Evolutionary conservation across 305 asterid species (phyloP).

Genomic region (Fraxinus sp.): DNA sequence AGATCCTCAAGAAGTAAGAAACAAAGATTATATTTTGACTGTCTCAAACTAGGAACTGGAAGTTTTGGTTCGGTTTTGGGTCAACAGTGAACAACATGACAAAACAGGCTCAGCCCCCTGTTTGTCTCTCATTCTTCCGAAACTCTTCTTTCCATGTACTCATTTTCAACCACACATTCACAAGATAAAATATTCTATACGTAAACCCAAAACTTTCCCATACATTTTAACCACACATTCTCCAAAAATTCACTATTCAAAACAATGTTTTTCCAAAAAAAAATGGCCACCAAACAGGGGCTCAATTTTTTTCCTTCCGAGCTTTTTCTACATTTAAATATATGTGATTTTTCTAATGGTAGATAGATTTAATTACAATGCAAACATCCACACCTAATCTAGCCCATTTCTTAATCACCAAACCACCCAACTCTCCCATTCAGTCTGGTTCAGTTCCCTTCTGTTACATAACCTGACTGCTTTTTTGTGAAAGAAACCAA

Average conservation of each 20-base stretch:
- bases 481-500: neutral
- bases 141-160: no score
- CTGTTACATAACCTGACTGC: neutral
- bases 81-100: neutral
- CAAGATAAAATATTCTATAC: no score
- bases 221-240: neutral
- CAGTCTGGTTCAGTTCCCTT: neutral
- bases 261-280: neutral
- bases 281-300: neutral
- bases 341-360: no score
- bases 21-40: neutral
- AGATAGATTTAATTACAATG: neutral
- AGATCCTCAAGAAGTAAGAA: neutral
- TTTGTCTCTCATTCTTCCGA: no score
- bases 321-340: no score
- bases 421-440: neutral
- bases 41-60: neutral
- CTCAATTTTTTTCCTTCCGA: neutral
- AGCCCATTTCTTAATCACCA: neutral
- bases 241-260: neutral
- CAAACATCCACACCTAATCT: neutral
- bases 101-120: neutral
- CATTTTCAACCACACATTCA: no score
- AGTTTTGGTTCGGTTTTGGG: neutral
- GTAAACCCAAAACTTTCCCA: no score